These are phyloP conservation scores for Talaromyces pinophilus DNA, from an alignment of 2,329 filamentous ascomycete species.

Conservation along the genomic window DNA sequence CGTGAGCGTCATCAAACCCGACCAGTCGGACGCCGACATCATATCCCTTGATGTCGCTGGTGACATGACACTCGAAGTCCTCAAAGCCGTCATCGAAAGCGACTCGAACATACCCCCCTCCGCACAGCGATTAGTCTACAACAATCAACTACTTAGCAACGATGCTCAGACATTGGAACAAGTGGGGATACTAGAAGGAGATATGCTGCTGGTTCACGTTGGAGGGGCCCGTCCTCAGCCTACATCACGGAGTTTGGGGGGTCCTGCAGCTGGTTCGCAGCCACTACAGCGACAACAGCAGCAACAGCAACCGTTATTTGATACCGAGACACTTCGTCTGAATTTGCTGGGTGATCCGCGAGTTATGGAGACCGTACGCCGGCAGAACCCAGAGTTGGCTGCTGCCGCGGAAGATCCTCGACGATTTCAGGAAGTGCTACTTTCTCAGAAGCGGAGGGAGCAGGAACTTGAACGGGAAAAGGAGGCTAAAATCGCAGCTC, in stretches of 20 bases:
- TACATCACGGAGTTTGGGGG: constrained; percentile 31
- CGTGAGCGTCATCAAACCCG: constrained; percentile 76
- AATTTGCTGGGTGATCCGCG: constrained; percentile 78
- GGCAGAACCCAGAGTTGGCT: constrained; percentile 74
- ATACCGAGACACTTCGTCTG: constrained; percentile 79
- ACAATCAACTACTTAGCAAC: constrained; percentile 76
- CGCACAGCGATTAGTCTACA: constrained; percentile 84
- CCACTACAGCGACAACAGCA: constrained; percentile 27
- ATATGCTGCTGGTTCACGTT: constrained; percentile 89
- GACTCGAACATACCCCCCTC: constrained; percentile 73
- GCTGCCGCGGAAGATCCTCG: constrained; percentile 72
- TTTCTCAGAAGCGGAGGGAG: constrained; percentile 68
- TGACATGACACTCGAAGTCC: constrained; percentile 78
- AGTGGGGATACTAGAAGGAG: constrained; percentile 78
- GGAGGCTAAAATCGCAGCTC: constrained; percentile 75
- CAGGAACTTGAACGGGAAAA: constrained; percentile 73
- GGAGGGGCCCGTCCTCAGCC: constrained; percentile 25
- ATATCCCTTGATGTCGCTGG: constrained; percentile 78
- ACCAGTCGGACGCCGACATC: constrained; percentile 70
- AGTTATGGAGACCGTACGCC: constrained; percentile 68
- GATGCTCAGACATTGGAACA: constrained; percentile 79
- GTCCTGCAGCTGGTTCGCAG: constrained; percentile 21
- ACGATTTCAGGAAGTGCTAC: constrained; percentile 73
- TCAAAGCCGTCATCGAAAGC: constrained; percentile 85
- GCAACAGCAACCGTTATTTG: constrained; percentile 43